Percentiles rank a stretch among this genome's conserved stretches.
These are phyloP conservation scores for Glaciozyma antarctica DNA, from an alignment of 768 basidiomycete genomes.

Conservation along the genomic window DNA sequence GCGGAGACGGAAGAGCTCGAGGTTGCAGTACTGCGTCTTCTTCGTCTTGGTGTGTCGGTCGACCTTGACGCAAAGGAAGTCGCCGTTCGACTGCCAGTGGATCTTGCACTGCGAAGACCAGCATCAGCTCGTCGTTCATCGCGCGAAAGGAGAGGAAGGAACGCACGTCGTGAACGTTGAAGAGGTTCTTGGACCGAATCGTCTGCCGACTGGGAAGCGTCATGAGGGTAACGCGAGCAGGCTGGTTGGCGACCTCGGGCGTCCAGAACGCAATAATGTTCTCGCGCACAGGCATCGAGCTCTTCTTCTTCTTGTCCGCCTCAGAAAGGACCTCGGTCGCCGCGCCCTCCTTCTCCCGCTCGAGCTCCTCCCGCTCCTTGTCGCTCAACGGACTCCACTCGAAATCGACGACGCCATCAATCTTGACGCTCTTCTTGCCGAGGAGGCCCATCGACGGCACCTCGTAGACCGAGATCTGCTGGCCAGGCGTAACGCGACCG, in stretches of 20 bases:
- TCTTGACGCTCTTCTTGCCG: conserved; percentile 92
- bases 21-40: conserved; percentile 94
- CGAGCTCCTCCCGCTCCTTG: conserved; percentile 50
- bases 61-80: conserved; percentile 97
- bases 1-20: conserved; percentile 92
- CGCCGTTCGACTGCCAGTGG: conserved; percentile 96
- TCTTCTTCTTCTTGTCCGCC: conserved; percentile 48
- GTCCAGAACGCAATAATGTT: conserved; percentile 98
- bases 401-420: conserved; percentile 94
- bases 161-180: conserved; percentile 90
- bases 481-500: conserved; percentile 75
- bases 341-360: conserved; percentile 32
- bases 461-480: conserved; percentile 93
- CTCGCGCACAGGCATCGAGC: conserved; percentile 47
- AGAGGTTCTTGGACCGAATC: conserved; percentile 88
- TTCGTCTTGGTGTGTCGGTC: conserved; percentile 98
- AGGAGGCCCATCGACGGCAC: conserved; percentile 86
- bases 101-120: conserved; percentile 67
- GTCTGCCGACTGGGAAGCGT: conserved; percentile 74
- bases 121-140: not conserved
- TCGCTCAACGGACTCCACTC: conserved; percentile 96
- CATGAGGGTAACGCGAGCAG: conserved; percentile 89
- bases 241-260: conserved; percentile 90
- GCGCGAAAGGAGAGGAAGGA: not conserved
- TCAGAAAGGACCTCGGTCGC: conserved; percentile 42